Conservation (phyloP, 1,284 basidiomycete species). For the Apiotrichum montevideense region DNA sequence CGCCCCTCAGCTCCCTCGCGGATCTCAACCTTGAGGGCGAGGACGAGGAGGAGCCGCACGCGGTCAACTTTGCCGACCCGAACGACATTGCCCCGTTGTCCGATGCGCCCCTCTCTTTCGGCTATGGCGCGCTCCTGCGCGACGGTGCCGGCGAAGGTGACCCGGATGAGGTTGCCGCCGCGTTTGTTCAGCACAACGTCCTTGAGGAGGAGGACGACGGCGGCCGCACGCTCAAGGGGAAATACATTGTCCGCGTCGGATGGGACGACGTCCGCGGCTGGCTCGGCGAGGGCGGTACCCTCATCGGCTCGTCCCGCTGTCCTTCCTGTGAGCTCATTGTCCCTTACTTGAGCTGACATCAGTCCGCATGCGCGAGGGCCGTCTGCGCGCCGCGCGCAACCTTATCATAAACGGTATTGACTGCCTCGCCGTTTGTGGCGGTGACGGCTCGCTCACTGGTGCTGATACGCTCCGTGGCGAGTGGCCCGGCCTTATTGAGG, state of each 20-base stretch:
- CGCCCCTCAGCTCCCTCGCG: conserved; percentile 17
- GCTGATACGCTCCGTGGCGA: conserved; percentile 89
- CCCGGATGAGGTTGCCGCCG: conserved; percentile 27
- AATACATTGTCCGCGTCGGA: conserved; percentile 92
- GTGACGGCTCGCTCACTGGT: conserved; percentile 92
- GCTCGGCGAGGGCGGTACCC: conserved; percentile 90
- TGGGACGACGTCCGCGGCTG: conserved; percentile 98
- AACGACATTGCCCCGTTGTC: conserved; percentile 29
- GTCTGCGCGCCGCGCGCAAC: conserved; percentile 79
- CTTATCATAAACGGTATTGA: conserved; percentile 94
- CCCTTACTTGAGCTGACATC: background rate
- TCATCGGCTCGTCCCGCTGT: conserved; percentile 93
- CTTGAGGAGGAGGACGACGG: conserved; percentile 47
- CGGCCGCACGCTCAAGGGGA: conserved; percentile 66
- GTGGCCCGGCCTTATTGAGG: conserved; percentile 77
- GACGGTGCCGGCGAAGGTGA: conserved; percentile 80
- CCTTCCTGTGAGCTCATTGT: conserved; percentile 53
- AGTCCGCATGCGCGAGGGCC: conserved; percentile 78
- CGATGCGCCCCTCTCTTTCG: conserved; percentile 61
- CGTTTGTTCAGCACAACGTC: conserved; percentile 38
- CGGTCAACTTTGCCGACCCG: conserved; percentile 28
- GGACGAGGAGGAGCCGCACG: conserved; percentile 10
- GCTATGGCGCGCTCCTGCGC: conserved; percentile 79
- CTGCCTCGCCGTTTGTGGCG: conserved; percentile 92
- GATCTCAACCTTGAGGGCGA: conserved; percentile 18